phyloP scores from a whole-genome alignment of 306 rosid genomes.

The Prunus armeniaca region DNA sequence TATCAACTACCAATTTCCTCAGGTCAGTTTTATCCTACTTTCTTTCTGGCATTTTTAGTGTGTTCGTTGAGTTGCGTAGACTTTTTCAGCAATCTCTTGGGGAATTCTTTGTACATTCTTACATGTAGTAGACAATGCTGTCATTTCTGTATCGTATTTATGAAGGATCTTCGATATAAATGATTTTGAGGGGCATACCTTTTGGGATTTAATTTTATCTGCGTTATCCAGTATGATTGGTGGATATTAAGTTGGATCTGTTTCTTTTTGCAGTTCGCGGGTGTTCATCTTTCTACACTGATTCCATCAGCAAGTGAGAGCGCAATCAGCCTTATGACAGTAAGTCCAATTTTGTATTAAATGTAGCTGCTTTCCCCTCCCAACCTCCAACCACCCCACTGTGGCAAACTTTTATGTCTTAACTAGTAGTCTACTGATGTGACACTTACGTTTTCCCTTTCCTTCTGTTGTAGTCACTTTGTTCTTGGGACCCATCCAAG shows the following conservation, averaged over 20 bases:
- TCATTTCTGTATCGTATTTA: neutral
- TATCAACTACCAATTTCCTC: conserved; percentile 85
- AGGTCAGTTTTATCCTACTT: conserved; percentile 40
- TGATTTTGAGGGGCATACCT: neutral
- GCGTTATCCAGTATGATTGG: neutral
- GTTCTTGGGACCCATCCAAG: conserved; percentile 95
- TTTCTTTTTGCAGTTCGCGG: conserved; percentile 51
- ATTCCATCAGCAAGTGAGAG: conserved; percentile 71
- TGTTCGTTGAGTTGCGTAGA: neutral
- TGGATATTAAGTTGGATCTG: neutral
- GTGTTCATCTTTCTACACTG: conserved; percentile 66
- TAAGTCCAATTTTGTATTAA: conserved; percentile 30
- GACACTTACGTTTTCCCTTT: neutral
- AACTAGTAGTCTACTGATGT: neutral
- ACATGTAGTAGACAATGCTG: neutral
- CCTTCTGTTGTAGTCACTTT: conserved; percentile 59
- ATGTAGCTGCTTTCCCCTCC: neutral
- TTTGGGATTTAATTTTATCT: neutral
- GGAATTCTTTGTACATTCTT: neutral
- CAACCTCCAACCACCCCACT: neutral
- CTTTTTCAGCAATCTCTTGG: neutral
- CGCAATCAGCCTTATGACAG: conserved; percentile 77
- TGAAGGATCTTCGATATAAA: neutral
- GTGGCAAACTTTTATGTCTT: neutral
- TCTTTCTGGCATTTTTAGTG: neutral